These are phyloP conservation scores for Sporothrix protearum DNA, from an alignment of 2,329 filamentous ascomycete genomes.

Conservation along the genomic window DNA sequence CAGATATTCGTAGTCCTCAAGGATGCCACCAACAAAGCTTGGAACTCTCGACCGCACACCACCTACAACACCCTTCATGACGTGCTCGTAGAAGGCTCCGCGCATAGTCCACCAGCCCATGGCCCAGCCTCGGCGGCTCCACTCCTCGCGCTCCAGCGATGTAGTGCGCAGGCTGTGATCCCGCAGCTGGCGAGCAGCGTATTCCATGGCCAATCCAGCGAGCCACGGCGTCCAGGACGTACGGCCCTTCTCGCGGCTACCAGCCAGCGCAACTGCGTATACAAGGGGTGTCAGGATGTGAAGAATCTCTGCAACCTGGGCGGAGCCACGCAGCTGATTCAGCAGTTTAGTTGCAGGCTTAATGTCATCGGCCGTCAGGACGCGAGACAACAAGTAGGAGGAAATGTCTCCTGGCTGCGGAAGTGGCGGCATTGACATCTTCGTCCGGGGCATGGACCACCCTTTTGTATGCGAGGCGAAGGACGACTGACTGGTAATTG, in stretches of 20 bases:
- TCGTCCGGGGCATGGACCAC: slow-evolving; percentile 94
- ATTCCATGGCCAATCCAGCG: slow-evolving; percentile 78
- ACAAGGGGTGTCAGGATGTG: slow-evolving; percentile 86
- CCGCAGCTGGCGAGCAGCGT: slow-evolving; percentile 77
- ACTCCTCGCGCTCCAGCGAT: slow-evolving; percentile 82
- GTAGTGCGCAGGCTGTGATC: slow-evolving; percentile 77
- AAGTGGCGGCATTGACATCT: slow-evolving; percentile 76
- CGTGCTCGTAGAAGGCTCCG: slow-evolving; percentile 92
- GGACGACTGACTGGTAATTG: slow-evolving; percentile 25
- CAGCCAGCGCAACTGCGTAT: slow-evolving; percentile 79
- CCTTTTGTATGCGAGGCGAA: slow-evolving; percentile 48
- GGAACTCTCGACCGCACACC: slow-evolving; percentile 74
- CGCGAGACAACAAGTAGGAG: slow-evolving; percentile 80
- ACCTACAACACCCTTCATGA: slow-evolving; percentile 71
- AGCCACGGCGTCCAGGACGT: slow-evolving; percentile 88
- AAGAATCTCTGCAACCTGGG: slow-evolving; percentile 79
- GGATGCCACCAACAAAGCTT: slow-evolving; percentile 74
- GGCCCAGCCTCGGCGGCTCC: slow-evolving; percentile 81
- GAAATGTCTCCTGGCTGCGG: slow-evolving; percentile 80
- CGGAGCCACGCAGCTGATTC: slow-evolving; percentile 71
- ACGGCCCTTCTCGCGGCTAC: slow-evolving; percentile 17
- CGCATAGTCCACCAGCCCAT: slow-evolving; percentile 96
- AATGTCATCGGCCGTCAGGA: slow-evolving; percentile 93
- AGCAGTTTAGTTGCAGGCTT: slow-evolving; percentile 84
- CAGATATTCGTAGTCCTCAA: slow-evolving; percentile 95